Evolutionary conservation across 1,139 yeast species (phyloP).

Genomic region (Pichia sp.): DNA sequence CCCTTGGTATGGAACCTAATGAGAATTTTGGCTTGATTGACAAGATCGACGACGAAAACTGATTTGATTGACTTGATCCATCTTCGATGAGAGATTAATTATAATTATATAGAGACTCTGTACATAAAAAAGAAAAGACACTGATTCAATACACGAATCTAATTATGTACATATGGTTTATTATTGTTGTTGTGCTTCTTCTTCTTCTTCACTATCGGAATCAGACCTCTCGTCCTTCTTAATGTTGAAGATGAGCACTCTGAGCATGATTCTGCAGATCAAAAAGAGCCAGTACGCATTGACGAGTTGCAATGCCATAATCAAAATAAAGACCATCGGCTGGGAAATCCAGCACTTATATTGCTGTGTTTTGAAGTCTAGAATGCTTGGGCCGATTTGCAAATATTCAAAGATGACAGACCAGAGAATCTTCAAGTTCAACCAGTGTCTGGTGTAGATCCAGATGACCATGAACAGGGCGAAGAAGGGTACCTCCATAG

Average conservation of each 20-base stretch:
- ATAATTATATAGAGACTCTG: not conserved
- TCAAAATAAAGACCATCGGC: conserved; percentile 74
- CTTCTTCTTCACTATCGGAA: conserved; percentile 59
- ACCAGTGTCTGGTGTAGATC: conserved; percentile 85
- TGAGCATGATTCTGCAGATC: conserved; percentile 69
- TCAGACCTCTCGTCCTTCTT: conserved; percentile 88
- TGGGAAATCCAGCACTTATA: conserved; percentile 96
- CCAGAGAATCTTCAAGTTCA: conserved; percentile 77
- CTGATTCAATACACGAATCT: not conserved
- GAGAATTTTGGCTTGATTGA: conserved; percentile 15
- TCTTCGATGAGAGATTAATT: not conserved
- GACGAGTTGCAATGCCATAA: conserved; percentile 77
- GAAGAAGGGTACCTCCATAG: conserved; percentile 61
- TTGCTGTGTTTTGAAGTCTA: conserved; percentile 89
- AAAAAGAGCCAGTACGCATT: conserved; percentile 84
- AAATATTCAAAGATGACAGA: conserved; percentile 84
- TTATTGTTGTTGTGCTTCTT: not conserved
- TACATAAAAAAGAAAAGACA: not conserved
- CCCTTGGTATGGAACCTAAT: conserved; percentile 24
- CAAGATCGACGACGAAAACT: conserved; percentile 1
- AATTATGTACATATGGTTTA: not conserved
- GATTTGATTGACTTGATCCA: not conserved
- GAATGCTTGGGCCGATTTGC: conserved; percentile 73
- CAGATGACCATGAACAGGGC: conserved; percentile 62
- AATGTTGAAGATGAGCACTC: conserved; percentile 52